Percentiles rank a stretch among this genome's conserved stretches.
Evolutionary conservation across 805 yeast genomes (phyloP).

Genomic region (Candida andamanensis): DNA sequence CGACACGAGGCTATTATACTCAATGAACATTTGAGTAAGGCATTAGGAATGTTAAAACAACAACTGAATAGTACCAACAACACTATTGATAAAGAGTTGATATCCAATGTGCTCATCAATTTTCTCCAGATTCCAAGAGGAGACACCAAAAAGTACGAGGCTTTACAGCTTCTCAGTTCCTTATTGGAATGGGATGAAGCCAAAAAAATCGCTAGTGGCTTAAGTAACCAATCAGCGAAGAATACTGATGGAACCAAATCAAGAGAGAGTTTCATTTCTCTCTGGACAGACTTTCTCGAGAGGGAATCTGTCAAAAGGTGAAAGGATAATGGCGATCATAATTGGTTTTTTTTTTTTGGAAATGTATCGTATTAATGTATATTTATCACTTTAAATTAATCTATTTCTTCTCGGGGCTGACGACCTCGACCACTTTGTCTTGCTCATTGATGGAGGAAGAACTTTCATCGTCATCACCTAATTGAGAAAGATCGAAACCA

Average conservation of each 20-base stretch:
- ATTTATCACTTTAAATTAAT: slow-evolving; percentile 1
- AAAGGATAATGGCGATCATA: too few relatives aligned
- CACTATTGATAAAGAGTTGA: slow-evolving; percentile 80
- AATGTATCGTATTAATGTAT: too few relatives aligned
- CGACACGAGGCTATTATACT: slow-evolving; percentile 91
- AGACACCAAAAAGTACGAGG: slow-evolving; percentile 92
- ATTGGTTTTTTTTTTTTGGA: too few relatives aligned
- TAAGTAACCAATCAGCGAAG: slow-evolving; percentile 21
- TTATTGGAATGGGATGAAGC: slow-evolving; percentile 86
- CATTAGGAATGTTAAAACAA: slow-evolving; percentile 75
- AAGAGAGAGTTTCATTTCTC: slow-evolving; percentile 56
- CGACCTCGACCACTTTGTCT: slow-evolving; percentile 3
- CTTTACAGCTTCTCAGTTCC: slow-evolving; percentile 75
- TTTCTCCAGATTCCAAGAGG: slow-evolving; percentile 86
- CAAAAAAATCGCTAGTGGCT: slow-evolving; percentile 71
- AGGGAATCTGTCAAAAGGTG: slow-evolving; percentile 41
- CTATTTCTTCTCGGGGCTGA: slow-evolving; percentile 1
- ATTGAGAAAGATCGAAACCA: slow-evolving; percentile 63
- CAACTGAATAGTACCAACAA: slow-evolving; percentile 58
- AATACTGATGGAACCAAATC: slow-evolving; percentile 16
- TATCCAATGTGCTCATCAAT: slow-evolving; percentile 79
- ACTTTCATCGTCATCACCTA: slow-evolving; percentile 38
- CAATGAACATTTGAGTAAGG: slow-evolving; percentile 94
- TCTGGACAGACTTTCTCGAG: slow-evolving; percentile 79
- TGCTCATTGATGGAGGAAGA: slow-evolving; percentile 3